Conservation (phyloP, 208 protist genomes). For the Leishmania turanica region DNA sequence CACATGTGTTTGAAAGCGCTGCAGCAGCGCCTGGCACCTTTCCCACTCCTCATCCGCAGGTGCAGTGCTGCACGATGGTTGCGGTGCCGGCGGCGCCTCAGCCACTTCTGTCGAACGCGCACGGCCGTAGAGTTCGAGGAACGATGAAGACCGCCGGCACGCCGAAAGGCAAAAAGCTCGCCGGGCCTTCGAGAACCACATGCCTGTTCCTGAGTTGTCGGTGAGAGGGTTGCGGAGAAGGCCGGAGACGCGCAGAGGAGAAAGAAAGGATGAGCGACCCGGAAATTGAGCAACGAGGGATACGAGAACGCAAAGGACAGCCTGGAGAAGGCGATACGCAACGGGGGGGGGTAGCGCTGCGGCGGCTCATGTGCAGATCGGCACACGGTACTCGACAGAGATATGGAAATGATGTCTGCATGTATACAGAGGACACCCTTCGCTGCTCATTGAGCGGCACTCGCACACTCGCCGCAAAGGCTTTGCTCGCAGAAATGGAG, state of each 20-base stretch:
- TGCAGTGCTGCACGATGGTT: conserved; percentile 9
- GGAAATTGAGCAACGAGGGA: background rate
- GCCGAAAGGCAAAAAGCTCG: conserved; percentile 2
- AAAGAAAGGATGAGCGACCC: background rate
- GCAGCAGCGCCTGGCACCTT: conserved; percentile 15
- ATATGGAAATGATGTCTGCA: background rate
- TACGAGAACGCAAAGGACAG: background rate
- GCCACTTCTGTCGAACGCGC: background rate
- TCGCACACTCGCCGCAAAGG: background rate
- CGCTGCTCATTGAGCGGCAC: background rate
- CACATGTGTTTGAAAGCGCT: conserved; percentile 22
- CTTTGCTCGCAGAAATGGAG: background rate
- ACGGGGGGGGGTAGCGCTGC: background rate
- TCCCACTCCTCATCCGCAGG: background rate
- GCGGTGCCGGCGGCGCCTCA: background rate
- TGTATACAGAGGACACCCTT: background rate
- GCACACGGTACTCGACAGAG: background rate
- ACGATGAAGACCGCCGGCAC: conserved; percentile 13
- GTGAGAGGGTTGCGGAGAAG: background rate
- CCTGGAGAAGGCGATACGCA: background rate
- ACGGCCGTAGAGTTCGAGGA: conserved; percentile 35
- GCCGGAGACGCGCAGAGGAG: background rate
- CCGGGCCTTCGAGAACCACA: conserved; percentile 12
- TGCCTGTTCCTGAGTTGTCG: background rate
- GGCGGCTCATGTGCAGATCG: background rate